Evolutionary conservation across 345 rosid species (phyloP).

Genomic region (Psidium guajava): DNA sequence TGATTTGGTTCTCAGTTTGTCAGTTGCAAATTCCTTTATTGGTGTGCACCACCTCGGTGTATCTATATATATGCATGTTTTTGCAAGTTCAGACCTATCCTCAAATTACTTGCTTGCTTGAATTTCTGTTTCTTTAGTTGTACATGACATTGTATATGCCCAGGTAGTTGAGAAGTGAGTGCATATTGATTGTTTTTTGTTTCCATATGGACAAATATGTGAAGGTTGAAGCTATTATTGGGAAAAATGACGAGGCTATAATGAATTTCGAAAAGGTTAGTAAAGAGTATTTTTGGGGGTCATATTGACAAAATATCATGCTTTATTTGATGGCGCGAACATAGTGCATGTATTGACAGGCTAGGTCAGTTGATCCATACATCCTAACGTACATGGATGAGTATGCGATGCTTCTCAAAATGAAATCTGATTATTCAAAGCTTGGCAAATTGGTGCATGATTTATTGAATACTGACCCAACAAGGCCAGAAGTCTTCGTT

Average conservation of each 20-base stretch:
- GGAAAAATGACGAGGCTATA: constrained; percentile 88
- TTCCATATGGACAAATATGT: background rate
- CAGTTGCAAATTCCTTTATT: background rate
- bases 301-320: background rate
- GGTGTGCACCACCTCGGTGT: background rate
- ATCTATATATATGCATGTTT: background rate
- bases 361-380: constrained; percentile 84
- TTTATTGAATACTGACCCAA: constrained; percentile 70
- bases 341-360: constrained; percentile 36
- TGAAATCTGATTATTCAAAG: constrained; percentile 70
- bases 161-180: background rate
- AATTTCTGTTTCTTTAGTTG: background rate
- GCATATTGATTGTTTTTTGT: background rate
- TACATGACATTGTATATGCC: background rate
- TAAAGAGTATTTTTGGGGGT: background rate
- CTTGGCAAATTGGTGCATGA: constrained; percentile 90
- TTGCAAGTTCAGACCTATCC: background rate
- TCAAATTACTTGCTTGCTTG: background rate
- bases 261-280: constrained; percentile 85
- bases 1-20: background rate
- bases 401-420: constrained; percentile 90
- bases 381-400: constrained; percentile 87
- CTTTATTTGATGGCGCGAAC: background rate
- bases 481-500: constrained; percentile 85
- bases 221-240: constrained; percentile 90